phyloP scores from a whole-genome alignment of 805 yeast species.

The Geotrichum ghanense region DNA sequence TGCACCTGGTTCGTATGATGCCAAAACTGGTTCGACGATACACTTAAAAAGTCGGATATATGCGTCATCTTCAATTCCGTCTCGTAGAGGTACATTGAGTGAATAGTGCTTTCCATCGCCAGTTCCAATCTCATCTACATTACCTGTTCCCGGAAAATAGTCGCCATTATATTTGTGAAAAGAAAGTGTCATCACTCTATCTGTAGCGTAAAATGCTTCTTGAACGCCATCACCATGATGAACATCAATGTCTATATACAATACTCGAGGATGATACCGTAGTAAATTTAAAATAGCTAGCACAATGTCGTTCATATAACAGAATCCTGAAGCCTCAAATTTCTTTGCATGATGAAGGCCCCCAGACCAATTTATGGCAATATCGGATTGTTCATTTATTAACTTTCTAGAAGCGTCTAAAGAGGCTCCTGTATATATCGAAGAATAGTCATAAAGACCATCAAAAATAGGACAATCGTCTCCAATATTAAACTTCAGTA shows the following conservation, averaged over 20 bases:
- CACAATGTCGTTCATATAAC: slow-evolving; percentile 85
- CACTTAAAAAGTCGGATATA: slow-evolving; percentile 51
- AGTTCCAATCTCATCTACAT: slow-evolving; percentile 71
- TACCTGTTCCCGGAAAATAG: slow-evolving; percentile 91
- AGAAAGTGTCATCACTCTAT: slow-evolving; percentile 81
- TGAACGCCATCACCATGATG: slow-evolving; percentile 96
- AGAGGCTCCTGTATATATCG: slow-evolving; percentile 80
- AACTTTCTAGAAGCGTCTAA: slow-evolving; percentile 83
- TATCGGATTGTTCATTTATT: slow-evolving; percentile 72
- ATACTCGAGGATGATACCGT: slow-evolving; percentile 73
- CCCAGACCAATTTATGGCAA: slow-evolving; percentile 90
- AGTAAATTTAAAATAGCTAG: slow-evolving; percentile 69
- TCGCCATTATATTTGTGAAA: slow-evolving; percentile 86
- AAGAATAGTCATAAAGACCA: slow-evolving; percentile 86
- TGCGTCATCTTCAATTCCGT: slow-evolving; percentile 88
- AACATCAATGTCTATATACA: slow-evolving; percentile 81
- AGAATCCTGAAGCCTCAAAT: slow-evolving; percentile 81
- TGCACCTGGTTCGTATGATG: slow-evolving; percentile 85
- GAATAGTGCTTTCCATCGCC: slow-evolving; percentile 76
- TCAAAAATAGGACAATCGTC: slow-evolving; percentile 93
- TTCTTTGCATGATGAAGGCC: slow-evolving; percentile 91
- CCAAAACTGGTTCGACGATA: slow-evolving; percentile 79
- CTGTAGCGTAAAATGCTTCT: slow-evolving; percentile 87
- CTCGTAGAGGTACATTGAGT: slow-evolving; percentile 77
- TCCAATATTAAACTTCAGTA: slow-evolving; percentile 75